Evolutionary conservation across 257 asterid genomes (phyloP).

Genomic region (Echium plantagineum): DNA sequence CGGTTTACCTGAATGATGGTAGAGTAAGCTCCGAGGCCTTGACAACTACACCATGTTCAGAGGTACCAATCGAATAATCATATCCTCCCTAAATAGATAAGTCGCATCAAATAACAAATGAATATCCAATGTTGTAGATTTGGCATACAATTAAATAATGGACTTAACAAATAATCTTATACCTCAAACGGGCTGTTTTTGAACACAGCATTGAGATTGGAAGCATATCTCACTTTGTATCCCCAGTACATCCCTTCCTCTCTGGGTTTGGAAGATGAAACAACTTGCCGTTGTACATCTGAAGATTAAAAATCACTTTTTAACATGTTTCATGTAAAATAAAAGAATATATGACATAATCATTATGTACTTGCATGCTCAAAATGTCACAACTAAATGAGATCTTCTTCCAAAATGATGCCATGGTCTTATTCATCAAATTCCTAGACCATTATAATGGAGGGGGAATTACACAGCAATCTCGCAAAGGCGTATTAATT

Average conservation of each 20-base stretch:
- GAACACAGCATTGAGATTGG: constrained; percentile 72
- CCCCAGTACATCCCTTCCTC: constrained; percentile 97
- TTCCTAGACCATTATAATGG: too few relatives aligned
- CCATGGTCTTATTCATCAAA: too few relatives aligned
- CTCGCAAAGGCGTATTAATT: too few relatives aligned
- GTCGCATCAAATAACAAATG: neutral
- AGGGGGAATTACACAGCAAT: too few relatives aligned
- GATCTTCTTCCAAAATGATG: too few relatives aligned
- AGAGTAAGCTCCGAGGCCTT: constrained; percentile 59
- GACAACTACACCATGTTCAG: constrained; percentile 66
- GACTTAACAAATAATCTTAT: neutral
- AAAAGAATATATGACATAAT: too few relatives aligned
- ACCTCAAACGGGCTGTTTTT: constrained; percentile 77
- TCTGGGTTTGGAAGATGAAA: constrained; percentile 69
- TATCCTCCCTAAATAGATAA: constrained; percentile 20
- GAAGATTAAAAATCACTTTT: constrained; percentile 14
- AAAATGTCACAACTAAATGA: too few relatives aligned
- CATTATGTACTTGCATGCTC: too few relatives aligned
- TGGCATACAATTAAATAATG: neutral
- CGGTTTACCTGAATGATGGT: constrained; percentile 39
- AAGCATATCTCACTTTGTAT: constrained; percentile 74
- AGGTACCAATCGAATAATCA: constrained; percentile 82
- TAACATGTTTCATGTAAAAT: neutral
- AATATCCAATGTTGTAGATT: neutral
- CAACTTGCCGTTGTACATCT: constrained; percentile 56